Evolutionary conservation across 345 rosid genomes (phyloP).

Genomic region (Noccaea caerulescens): DNA sequence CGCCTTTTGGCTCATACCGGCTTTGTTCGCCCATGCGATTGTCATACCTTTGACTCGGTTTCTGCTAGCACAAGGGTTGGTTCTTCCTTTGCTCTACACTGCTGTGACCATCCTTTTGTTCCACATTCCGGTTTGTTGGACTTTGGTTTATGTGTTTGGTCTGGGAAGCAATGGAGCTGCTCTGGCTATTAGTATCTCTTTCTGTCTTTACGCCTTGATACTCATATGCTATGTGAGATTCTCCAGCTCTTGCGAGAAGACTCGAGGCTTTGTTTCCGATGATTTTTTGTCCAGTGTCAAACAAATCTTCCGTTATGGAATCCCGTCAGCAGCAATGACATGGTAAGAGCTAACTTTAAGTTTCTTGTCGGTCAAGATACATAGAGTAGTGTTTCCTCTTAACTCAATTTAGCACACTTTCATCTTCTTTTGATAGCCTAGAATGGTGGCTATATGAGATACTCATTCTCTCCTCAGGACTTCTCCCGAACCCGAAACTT

Average conservation of each 20-base stretch:
- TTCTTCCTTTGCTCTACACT: slow-evolving; percentile 20
- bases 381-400: not conserved
- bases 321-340: slow-evolving; percentile 55
- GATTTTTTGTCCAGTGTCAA: slow-evolving; percentile 32
- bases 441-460: slow-evolving; percentile 74
- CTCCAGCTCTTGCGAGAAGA: slow-evolving; percentile 46
- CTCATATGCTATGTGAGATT: slow-evolving; percentile 44
- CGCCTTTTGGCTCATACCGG: slow-evolving; percentile 30
- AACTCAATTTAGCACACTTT: not conserved
- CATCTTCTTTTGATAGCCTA: slow-evolving; percentile 40
- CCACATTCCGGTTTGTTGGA: slow-evolving; percentile 18
- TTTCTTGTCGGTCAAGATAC: not conserved
- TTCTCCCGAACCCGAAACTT: slow-evolving; percentile 56
- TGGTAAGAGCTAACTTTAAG: slow-evolving; percentile 35
- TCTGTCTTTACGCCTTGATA: slow-evolving; percentile 49
- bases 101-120: slow-evolving; percentile 20
- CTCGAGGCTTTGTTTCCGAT: slow-evolving; percentile 23
- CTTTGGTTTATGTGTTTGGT: slow-evolving; percentile 13
- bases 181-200: slow-evolving; percentile 47
- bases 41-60: slow-evolving; percentile 28
- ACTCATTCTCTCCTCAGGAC: slow-evolving; percentile 51
- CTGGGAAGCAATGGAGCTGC: slow-evolving; percentile 50
- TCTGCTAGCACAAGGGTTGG: slow-evolving; percentile 28
- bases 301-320: slow-evolving; percentile 43
- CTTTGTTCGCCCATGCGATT: slow-evolving; percentile 21